Evolutionary conservation across 2,329 filamentous ascomycete genomes (phyloP), one percentile per base, ranked within the genome.

Genomic region (Aspergillus fijiensis): DNA sequence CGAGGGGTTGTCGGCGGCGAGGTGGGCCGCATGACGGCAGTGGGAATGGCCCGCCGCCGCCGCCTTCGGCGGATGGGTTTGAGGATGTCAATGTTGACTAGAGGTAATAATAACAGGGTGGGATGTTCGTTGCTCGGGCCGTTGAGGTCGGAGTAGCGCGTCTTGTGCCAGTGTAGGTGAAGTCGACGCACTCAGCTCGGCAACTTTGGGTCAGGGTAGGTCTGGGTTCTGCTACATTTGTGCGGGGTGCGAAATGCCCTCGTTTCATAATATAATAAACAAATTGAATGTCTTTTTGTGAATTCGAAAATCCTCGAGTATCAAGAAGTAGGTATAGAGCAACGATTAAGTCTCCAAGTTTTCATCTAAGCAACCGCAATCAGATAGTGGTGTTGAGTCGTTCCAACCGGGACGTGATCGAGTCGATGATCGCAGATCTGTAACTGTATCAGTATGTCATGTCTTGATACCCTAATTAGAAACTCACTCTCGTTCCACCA

Each of bases 401-500:
- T 58, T 76, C 76, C 14, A 79, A 63, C 35, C 76, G 76, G 53
- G 75, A 69, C 2, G 77, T 77, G 27, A 79, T 79, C 7, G 74
- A 75, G 31, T 79, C 76, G 54, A 79, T 79, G 42, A 79, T 75
- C 49, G 76, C 76, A 60, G 76, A 77, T 57, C 77, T 79, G 56
- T 12, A 27, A 33, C 25, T 31, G 25, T 50, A n/a, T 45, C 23
- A 49, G 51, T 21, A 55, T 33, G n/a, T n/a, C 31, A 27, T 11
- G 25, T 35, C 29, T 23, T 51, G 6, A 39, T 56, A 29, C 49
- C 27, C 27, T 1, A 29, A 23, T 6, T 23, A n/a, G 14, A 21
- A 19, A 72, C 76, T 62, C 59, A 79, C 77, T 82, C 80, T 74
- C 80, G 72, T 60, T 82, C 80, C 51, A 82, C 77, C 78, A 82